Percentiles rank a stretch among this genome's conserved stretches.
phyloP scores from a whole-genome alignment of 805 yeast genomes.

The Maudiozyma bulderi region DNA sequence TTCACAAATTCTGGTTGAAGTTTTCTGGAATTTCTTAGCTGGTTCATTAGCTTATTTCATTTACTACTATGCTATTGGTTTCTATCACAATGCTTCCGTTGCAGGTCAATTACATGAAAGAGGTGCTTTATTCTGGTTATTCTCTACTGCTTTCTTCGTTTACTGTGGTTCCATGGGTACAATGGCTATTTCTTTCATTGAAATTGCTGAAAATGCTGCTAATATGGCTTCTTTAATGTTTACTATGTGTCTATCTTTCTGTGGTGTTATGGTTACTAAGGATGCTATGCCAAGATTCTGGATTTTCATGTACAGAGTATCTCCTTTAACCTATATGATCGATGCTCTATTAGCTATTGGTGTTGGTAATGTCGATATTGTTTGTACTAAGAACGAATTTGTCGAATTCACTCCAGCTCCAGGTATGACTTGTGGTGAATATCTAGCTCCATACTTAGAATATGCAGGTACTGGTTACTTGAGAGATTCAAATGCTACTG shows the following conservation, averaged over 20 bases:
- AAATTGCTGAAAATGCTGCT: constrained; percentile 54
- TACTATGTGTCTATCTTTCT: constrained; percentile 57
- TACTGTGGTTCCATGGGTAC: constrained; percentile 53
- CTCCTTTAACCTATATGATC: constrained; percentile 62
- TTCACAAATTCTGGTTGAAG: constrained; percentile 55
- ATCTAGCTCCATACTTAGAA: constrained; percentile 32
- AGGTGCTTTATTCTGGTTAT: constrained; percentile 49
- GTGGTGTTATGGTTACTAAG: constrained; percentile 64
- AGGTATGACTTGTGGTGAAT: constrained; percentile 51
- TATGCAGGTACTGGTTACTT: constrained; percentile 38
- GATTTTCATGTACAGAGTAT: constrained; percentile 67
- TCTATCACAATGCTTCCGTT: constrained; percentile 49
- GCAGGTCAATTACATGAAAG: constrained; percentile 40
- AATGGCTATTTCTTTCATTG: constrained; percentile 47
- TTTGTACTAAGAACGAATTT: constrained; percentile 41
- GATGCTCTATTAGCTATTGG: constrained; percentile 46
- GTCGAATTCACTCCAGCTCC: constrained; percentile 41
- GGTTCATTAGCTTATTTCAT: constrained; percentile 57
- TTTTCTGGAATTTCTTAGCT: constrained; percentile 51
- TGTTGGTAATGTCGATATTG: constrained; percentile 40
- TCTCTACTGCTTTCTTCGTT: constrained; percentile 38
- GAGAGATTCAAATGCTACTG: constrained; percentile 39
- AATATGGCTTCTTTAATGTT: constrained; percentile 47
- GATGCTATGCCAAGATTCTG: constrained; percentile 61
- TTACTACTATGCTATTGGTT: constrained; percentile 67